Evolutionary conservation across 1,139 yeast genomes (phyloP).

Genomic region (Scheffersomyces lignicola): DNA sequence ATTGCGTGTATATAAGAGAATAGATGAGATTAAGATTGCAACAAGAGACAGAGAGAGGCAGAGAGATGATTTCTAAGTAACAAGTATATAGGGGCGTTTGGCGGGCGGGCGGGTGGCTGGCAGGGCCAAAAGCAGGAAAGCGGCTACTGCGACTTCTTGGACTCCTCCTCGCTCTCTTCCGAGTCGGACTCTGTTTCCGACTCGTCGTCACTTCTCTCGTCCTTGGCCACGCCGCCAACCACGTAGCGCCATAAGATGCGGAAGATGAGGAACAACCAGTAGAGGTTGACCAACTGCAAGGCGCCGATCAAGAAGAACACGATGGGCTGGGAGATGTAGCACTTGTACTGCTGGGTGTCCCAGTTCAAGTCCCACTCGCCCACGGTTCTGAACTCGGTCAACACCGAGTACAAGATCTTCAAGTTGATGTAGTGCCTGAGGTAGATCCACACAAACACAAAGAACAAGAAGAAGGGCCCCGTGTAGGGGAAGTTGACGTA

Average conservation of each 20-base stretch:
- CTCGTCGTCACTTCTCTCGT: conserved; percentile 91
- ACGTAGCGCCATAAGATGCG: conserved; percentile 72
- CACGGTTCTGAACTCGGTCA: conserved; percentile 81
- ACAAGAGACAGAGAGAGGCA: too few relatives aligned
- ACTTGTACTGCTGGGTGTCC: conserved; percentile 93
- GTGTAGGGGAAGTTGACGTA: conserved; percentile 70
- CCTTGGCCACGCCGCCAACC: conserved; percentile 60
- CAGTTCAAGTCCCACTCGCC: conserved; percentile 83
- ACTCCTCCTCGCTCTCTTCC: conserved; percentile 25
- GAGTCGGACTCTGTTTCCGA: conserved; percentile 50
- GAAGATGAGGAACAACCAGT: conserved; percentile 82
- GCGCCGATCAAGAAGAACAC: conserved; percentile 77
- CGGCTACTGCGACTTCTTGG: conserved; percentile 23
- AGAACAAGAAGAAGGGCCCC: conserved; percentile 66
- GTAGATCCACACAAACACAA: conserved; percentile 78
- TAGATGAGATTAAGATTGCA: too few relatives aligned
- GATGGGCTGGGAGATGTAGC: conserved; percentile 91
- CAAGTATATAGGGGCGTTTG: too few relatives aligned
- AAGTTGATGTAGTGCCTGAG: conserved; percentile 84
- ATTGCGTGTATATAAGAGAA: too few relatives aligned
- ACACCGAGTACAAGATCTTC: conserved; percentile 79
- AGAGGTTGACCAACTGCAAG: conserved; percentile 78
- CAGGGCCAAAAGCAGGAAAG: too few relatives aligned
- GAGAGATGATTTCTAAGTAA: too few relatives aligned
- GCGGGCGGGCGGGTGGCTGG: too few relatives aligned